Base-by-base conservation (phyloP, 257 asterid species). In the Asclepias syriaca region DNA sequence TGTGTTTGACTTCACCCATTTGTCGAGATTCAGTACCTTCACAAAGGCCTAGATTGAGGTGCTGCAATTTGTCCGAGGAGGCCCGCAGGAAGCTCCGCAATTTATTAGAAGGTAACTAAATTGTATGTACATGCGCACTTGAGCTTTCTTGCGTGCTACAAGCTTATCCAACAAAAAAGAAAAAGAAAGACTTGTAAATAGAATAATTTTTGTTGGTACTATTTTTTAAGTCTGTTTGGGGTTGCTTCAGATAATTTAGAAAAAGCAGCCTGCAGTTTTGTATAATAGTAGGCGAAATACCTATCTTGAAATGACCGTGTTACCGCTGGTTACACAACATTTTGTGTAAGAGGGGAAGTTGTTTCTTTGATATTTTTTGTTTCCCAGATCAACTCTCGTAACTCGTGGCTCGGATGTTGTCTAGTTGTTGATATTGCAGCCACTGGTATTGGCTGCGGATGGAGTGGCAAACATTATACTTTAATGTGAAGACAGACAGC, bases 51-150 rank as follows among this genome's bases (percentile, higher is more conserved):
- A 84, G 92, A 70, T 54, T 87, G 53, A 82, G 91, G 80, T 81
- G 85, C 75, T 69, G 81, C 80, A 82, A 66, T 65, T 70, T 92
- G 92, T 88, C 96, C 0, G 92, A 88, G 72, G 98, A 88, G 73
- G 93, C 94, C 24, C 80, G 90, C 65, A 81, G 72, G 72, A 92
- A 79, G 83, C 74, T 90, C 77, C 85, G 84, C 49, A 85, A 89
- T 77, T 78, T 85, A 24, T 66, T 90, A 54, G 88, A 87, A 78
- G 82, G 87, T 74, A 80, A 84, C 77, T 87, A 83, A 82, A 34
- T 34, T 32, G 37, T 32, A 61, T 66, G 72, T 46, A 49, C 49
- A 46, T 21, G 37, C 2, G 37, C 11, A n/a, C 51, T 9, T 55
- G 34, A 22, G 5, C 12, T 56, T 65, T 69, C 32, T 34, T 61